Conservation (phyloP, 176 grass and related monocot species). For the Saccharum officinarum region DNA sequence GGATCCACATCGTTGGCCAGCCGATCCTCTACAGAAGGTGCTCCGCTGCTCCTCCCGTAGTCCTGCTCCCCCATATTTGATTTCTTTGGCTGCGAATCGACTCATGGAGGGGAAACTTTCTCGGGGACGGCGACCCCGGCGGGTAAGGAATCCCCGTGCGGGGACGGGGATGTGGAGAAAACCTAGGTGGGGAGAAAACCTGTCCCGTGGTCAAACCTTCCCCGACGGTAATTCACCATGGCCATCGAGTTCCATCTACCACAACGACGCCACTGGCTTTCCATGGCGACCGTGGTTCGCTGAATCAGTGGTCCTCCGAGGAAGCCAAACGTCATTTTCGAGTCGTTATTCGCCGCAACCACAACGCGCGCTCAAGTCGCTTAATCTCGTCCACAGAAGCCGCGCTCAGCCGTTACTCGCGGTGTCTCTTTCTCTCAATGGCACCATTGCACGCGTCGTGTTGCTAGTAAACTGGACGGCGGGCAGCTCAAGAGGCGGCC, state of each 20-base stretch:
- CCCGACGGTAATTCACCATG: too few species aligned
- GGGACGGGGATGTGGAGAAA: too few species aligned
- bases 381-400: neutral
- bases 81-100: neutral
- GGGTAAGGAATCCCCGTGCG: too few species aligned
- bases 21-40: neutral
- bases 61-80: neutral
- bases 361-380: too few species aligned
- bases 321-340: too few species aligned
- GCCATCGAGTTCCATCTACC: too few species aligned
- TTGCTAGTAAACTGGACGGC: conserved; percentile 19
- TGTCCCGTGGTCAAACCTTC: too few species aligned
- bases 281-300: too few species aligned
- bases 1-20: neutral
- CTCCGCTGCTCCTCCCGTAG: neutral
- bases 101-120: neutral
- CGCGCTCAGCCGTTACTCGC: neutral
- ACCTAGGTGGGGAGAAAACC: too few species aligned
- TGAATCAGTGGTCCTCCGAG: neutral
- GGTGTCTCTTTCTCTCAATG: neutral
- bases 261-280: neutral
- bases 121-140: too few species aligned
- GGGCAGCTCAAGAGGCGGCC: neutral
- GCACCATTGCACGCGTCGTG: neutral
- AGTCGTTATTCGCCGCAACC: neutral